Percentiles rank a stretch among this genome's conserved stretches.
Conservation (phyloP, 1,139 yeast genomes). For the Magnusiomyces ingens region DNA sequence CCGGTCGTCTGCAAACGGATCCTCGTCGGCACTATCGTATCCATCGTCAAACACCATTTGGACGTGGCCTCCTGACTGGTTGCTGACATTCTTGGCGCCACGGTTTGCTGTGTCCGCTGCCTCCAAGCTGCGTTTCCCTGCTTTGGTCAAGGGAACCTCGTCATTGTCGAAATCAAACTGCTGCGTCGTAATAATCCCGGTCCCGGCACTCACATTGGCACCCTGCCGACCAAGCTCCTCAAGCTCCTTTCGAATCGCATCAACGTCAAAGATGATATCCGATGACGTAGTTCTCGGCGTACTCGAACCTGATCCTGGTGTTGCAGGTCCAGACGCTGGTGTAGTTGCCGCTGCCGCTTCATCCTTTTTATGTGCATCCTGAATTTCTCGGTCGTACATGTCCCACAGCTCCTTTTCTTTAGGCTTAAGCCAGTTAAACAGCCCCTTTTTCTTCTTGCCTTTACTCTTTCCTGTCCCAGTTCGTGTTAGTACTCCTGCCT, state of each 20-base stretch:
- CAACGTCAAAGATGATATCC: constrained; percentile 33
- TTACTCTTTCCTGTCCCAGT: constrained; percentile 22
- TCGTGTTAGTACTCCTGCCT: constrained; percentile 17
- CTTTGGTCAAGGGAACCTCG: constrained; percentile 1
- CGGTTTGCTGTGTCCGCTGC: too few relatives aligned
- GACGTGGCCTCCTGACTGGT: too few relatives aligned
- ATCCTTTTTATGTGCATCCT: constrained; percentile 14
- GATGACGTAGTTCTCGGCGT: background rate
- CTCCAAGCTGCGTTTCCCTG: too few relatives aligned
- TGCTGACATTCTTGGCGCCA: too few relatives aligned
- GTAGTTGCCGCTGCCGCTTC: constrained; percentile 8
- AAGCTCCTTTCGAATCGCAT: constrained; percentile 33
- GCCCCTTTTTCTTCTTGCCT: constrained; percentile 31
- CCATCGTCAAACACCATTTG: too few relatives aligned
- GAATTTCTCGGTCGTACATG: constrained; percentile 40
- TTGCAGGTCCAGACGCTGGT: constrained; percentile 6
- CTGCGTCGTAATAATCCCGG: background rate
- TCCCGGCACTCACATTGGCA: background rate
- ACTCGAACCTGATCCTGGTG: background rate
- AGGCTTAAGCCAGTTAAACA: constrained; percentile 55
- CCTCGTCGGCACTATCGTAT: too few relatives aligned
- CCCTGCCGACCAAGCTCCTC: constrained; percentile 19
- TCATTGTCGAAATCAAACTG: constrained; percentile 4
- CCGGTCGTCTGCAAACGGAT: too few relatives aligned
- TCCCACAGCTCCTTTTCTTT: constrained; percentile 89